Base-by-base conservation (phyloP, 2,329 filamentous ascomycete genomes). In the Teratosphaeria pseudoeucalypti region DNA sequence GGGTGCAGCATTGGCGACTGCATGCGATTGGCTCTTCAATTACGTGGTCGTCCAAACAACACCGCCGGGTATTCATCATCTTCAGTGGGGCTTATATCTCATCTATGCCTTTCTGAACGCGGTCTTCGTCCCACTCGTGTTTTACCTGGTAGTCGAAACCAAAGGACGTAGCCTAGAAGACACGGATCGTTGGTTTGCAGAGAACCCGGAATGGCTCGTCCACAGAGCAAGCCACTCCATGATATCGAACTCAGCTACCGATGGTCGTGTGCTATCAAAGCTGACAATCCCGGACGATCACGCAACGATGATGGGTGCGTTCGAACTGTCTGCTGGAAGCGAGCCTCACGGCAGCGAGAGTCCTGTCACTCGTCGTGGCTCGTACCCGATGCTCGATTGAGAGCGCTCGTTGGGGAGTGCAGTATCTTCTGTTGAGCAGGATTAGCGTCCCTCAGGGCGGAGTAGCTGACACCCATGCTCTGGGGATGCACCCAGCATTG, bases 101-200 rank as follows among this genome's bases (percentile, higher is more conserved):
- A 68, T 69, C 47, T 68, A 65, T 57, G 61, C 61, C 11, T 19
- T 64, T 43, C 55, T 66, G 53, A 69, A 69, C 53, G 60, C 61
- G 2, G 54, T 71, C 39, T 81, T 81, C 71, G 76, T 82, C 54
- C 79, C 80, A 16, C 76, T 81, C 68, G 52, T 90, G 5, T 87
- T 87, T 49, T 82, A 84, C 1, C 6, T 79, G 0, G 91, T 86
- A 23, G 66, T 67, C 6, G 66, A 69, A 43, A 68, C 66, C 0
- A 56, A 58, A 14, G 63, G 64, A 4, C 56, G 61, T 1, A 61
- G 62, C 16, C 61, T 68, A 6, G 66, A 68, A 49, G 60, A 66
- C 52, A 66, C 64, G 1, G 66, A 67, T 56, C 58, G 57, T 10
- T 65, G 64, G 63, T 66, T 66, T 58, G 62, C 58, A 19, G 37